A percentile compares a stretch with the other conserved stretches of the same genome.
Conservation (phyloP, 306 rosid species). For the Myrica gale region DNA sequence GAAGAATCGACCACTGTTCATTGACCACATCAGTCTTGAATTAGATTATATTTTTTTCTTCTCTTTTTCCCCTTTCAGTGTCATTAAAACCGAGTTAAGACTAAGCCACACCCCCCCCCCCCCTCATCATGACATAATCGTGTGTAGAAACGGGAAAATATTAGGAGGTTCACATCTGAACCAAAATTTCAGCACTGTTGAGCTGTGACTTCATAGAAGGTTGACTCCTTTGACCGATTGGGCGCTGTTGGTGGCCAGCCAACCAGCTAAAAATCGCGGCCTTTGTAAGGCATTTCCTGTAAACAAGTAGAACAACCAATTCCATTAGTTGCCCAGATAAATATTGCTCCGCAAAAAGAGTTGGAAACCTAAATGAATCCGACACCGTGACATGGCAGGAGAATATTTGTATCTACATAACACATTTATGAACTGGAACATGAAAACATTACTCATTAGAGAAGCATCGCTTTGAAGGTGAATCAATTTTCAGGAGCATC, state of each 20-base stretch:
- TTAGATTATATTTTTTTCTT: not conserved
- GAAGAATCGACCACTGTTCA: not conserved
- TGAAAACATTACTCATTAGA: too few relatives aligned
- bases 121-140: not conserved
- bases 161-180: too few relatives aligned
- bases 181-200: conserved; percentile 3
- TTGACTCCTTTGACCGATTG: conserved; percentile 31
- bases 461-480: too few relatives aligned
- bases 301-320: not conserved
- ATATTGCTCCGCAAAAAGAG: not conserved
- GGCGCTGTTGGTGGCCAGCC: conserved; percentile 22
- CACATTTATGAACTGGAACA: not conserved
- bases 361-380: not conserved
- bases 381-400: not conserved
- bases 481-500: too few relatives aligned
- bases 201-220: conserved; percentile 17
- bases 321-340: not conserved
- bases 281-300: conserved; percentile 84
- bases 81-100: not conserved
- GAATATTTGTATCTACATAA: not conserved
- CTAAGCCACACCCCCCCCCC: not conserved
- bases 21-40: not conserved
- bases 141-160: not conserved
- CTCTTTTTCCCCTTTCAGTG: not conserved
- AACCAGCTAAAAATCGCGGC: conserved; percentile 64